Conservation (phyloP, 805 yeast species). For the Hanseniaspora pseudoguilliermondii region DNA sequence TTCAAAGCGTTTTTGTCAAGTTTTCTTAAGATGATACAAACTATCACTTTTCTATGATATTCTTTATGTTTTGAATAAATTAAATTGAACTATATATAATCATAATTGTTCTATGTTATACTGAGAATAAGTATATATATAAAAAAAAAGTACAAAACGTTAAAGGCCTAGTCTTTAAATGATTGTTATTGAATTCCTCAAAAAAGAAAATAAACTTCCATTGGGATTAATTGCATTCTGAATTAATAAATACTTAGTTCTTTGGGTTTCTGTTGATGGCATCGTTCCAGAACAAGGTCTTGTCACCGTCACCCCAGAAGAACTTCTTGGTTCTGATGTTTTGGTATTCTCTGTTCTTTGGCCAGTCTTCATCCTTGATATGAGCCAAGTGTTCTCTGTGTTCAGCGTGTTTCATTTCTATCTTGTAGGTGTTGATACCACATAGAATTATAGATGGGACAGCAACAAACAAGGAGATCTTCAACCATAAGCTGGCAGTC, state of each 20-base stretch:
- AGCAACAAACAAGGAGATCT: constrained; percentile 67
- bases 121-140: too few species aligned
- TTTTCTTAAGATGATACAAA: too few species aligned
- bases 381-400: constrained; percentile 66
- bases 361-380: constrained; percentile 84
- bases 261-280: constrained; percentile 65
- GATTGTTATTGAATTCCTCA: too few species aligned
- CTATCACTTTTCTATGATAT: too few species aligned
- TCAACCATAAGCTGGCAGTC: constrained; percentile 74
- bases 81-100: too few species aligned
- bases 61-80: neutral
- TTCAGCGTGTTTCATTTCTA: constrained; percentile 79
- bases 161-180: too few species aligned
- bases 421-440: constrained; percentile 65
- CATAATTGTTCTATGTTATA: too few species aligned
- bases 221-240: too few species aligned
- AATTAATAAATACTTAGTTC: neutral
- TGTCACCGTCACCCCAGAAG: constrained; percentile 99
- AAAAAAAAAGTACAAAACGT: too few species aligned
- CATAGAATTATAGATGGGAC: constrained; percentile 67
- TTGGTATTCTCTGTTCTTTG: constrained; percentile 78
- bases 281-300: constrained; percentile 92
- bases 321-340: constrained; percentile 76
- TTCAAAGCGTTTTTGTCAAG: too few species aligned
- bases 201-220: too few species aligned